Base-by-base conservation (phyloP, 2,329 filamentous ascomycete species). In the Claviceps arundinis region DNA sequence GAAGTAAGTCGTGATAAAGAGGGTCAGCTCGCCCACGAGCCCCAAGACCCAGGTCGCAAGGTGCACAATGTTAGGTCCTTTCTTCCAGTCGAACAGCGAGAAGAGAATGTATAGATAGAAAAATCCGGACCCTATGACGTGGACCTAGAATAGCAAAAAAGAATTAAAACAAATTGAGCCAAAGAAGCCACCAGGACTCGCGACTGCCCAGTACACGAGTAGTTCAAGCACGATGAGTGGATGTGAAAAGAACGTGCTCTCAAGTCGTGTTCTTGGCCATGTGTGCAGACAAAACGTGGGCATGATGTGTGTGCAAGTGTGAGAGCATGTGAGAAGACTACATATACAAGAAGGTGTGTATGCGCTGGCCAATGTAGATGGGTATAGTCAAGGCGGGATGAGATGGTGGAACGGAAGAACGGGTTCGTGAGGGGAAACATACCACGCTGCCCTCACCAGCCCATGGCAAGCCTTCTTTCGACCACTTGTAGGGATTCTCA, bases 41-140 rank as follows among this genome's bases (percentile, higher is more conserved):
- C 84, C 84, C 44, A 89, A 68, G 43, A 76, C 65, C 93, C 93
- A 98, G 60, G 88, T 82, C 47, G 85, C 69, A 52, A 91, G 78
- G 68, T 96, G 89, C 50, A 87, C 82, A 47, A 82, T 73, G 48
- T 84, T 90, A 0, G 93, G 93, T 13, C 87, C 87, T 37, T 88
- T 83, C 56, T 80, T 82, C 63, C 85, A 86, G 66, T 96, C 90
- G 61, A 95, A 76, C 53, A 97, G 78, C 34, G 89, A 89, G 62
- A 96, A 85, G 58, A 94, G 77, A 58, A 95, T 78, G 59, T 95
- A 83, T 48, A 87, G 77, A 71, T 94, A 93, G 57, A 93, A 81
- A 73, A 95, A 95, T 58, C 89, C 85, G 45, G 87, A 85, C 51
- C 85, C 88, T 52, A 88, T 79, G 56, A 94, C 74, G 67, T 94